Evolutionary conservation across 2,329 filamentous ascomycete species (phyloP), one percentile per base, ranked within the genome.

Genomic region (Chaetomiaceae sp.): DNA sequence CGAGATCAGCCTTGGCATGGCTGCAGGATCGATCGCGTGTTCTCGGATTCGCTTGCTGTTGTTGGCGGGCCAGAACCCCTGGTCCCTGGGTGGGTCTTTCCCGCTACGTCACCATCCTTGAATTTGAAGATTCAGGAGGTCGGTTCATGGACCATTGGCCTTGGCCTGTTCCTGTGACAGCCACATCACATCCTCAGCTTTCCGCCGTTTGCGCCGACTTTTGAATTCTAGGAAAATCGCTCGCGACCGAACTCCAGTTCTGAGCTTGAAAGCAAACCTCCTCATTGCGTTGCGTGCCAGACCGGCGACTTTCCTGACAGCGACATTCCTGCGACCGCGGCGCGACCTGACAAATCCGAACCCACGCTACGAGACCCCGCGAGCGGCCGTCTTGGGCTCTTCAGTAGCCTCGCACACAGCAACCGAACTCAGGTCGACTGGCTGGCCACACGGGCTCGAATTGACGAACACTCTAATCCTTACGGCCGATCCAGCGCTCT

Each of bases 91-190:
- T 54, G 55, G 55, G 34, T 27, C 52, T 34, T 22, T 22, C 9
- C 17, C 47, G 34, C 48, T 47, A 61, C 59, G 59, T 60, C 59
- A 61, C 55, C 49, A 47, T 33, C 45, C 51, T n/a, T 51, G 54
- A 47, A 55, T 58, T 51, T 52, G 53, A 42, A n/a, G 51, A 58
- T 49, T 37, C 37, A 19, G 38, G 45, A 36, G 29, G 29, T 49
- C 51, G 20, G 39, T 40, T 40, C 37, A 22, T 6, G 17, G 38
- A 17, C 44, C 31, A 14, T 34, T 3, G 27, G 9, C 9, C 27
- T 31, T 7, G 6, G 22, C 40, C 27, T 40, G 39, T 44, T 46
- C 27, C 4, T 46, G 43, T 20, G 25, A 17, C 33, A 7, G 43
- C 33, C 7, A 15, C 23, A 39, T 19, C 39, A 19, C 45, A 25